Base-by-base conservation (phyloP, 192 early-diverging fungal genomes). In the Coemansia sp. region DNA sequence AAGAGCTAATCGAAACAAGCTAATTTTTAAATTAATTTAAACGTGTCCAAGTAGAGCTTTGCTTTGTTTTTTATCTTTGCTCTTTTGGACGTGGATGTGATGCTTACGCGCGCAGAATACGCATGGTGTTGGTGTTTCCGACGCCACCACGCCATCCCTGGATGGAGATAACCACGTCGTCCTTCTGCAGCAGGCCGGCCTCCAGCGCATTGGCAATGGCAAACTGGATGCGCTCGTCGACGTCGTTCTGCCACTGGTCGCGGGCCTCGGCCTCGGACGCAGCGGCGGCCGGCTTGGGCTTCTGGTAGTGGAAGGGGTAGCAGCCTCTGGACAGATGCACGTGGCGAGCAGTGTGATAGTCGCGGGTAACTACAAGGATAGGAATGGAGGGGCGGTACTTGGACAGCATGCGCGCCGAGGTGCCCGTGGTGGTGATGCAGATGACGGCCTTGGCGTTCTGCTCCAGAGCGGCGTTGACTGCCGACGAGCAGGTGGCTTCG, bases 311-410 rank as follows among this genome's bases (percentile, higher is more conserved):
- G 71, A 92, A 91, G 20, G 88, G 89, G 60, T 88, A 92, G 82
- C 89, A 91, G 49, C 90, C 90, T 54, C 91, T 83, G 24, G 85
- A 91, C 53, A 93, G 70, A 58, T 92, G 91, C 28, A 90, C 83
- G 27, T 89, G 81, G 59, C 91, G 86, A 19, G 89, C 87, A 6
- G 87, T 88, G 66, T 83, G 79, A 66, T 79, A 83, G 66, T 87
- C 82, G 69, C 91, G 87, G 16, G 96, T 98, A 30, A 98, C 88
- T 42, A 92, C 93, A 34, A 98, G 85, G 24, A 98, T 95, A 22
- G 95, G 93, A 47, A 90, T 85, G 55, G 87, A 83, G 27, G 96
- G 96, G 46, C 93, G 88, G 78, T 98, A 98, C 82, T 98, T 98
- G 58, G 92, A 88, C 46, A 98, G 85, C 49, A 91, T 82, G 46